A percentile compares a stretch with the other conserved stretches of the same genome.
Evolutionary conservation across 345 rosid genomes (phyloP).

Genomic region (Dimocarpus longan): DNA sequence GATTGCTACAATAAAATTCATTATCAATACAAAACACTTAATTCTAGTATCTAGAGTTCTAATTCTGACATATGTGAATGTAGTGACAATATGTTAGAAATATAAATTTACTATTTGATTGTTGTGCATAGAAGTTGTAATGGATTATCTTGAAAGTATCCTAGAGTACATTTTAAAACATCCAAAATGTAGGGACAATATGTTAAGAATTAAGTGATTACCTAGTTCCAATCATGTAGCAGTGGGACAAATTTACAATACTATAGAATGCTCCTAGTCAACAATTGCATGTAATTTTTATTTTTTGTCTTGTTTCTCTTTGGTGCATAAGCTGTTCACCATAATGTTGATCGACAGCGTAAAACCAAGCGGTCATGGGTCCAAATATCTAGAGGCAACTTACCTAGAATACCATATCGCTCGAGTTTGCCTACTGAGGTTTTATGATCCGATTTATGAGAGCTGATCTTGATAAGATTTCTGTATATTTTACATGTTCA

Average conservation of each 20-base stretch:
- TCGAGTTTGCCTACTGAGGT: background rate
- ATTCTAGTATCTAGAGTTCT: background rate
- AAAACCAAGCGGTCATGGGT: background rate
- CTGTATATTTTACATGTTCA: background rate
- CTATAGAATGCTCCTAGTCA: background rate
- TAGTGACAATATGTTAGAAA: no score
- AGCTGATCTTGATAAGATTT: background rate
- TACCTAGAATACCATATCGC: background rate
- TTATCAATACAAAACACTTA: no score
- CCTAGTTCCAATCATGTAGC: background rate
- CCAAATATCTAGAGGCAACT: background rate
- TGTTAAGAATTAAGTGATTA: background rate
- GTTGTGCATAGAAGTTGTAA: background rate
- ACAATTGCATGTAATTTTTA: background rate
- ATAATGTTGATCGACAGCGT: background rate
- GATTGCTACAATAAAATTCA: no score
- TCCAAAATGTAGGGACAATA: background rate
- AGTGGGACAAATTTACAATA: background rate
- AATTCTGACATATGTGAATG: background rate
- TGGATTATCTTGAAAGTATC: background rate
- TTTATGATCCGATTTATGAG: background rate
- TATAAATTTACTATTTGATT: background rate
- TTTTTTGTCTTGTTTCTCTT: background rate
- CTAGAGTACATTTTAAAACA: background rate
- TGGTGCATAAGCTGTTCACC: background rate